Base-by-base conservation (phyloP, 2,329 filamentous ascomycete species). In the Paecilomyces sp. region DNA sequence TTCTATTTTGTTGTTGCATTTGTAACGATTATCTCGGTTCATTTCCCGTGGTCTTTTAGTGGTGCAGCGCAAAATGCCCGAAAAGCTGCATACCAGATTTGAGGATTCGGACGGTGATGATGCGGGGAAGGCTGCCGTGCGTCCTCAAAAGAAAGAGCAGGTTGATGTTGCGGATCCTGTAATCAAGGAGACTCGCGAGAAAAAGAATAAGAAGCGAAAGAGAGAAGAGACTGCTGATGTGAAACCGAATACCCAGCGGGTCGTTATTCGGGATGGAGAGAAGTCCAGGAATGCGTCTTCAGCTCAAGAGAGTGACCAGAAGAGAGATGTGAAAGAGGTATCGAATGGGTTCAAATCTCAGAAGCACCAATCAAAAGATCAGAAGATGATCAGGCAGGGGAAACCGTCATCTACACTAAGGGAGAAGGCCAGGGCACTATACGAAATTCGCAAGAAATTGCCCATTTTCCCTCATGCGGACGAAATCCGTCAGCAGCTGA, bases 391-490 rank as follows among this genome's bases (percentile, higher is more conserved):
- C 28, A 59, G 60, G 56, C 68, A 68, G 54, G 61, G 58, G 28
- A 70, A 67, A 41, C 62, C 63, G 25, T 68, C 70, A 25, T 57
- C 61, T 3, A 68, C 72, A 18, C 61, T 80, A 9, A 73, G 74
- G 53, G 76, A 78, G 64, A 79, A 77, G 59, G 80, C 81, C 18
- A 76, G 78, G 57, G 71, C 73, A 2, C 72, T 85, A 3, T 76
- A 80, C 57, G 67, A 74, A 56, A 75, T 79, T 6, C 84, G 91
- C 24, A 85, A 88, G 69, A 80, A 85, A 13, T 82, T 97, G 3
- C 92, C 92, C 0, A 93, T 97, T 65, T 96, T 90, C 85, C 77
- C 83, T 3, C 84, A 92, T 64, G 85, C 85, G 55, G 79, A 87
- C 34, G 82, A 88, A 28, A 95, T 97, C 56, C 85, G 86, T 36